A percentile compares a stretch with the other conserved stretches of the same genome.
phyloP scores from a whole-genome alignment of 768 basidiomycete species.

The Rhizopogon roseolus region DNA sequence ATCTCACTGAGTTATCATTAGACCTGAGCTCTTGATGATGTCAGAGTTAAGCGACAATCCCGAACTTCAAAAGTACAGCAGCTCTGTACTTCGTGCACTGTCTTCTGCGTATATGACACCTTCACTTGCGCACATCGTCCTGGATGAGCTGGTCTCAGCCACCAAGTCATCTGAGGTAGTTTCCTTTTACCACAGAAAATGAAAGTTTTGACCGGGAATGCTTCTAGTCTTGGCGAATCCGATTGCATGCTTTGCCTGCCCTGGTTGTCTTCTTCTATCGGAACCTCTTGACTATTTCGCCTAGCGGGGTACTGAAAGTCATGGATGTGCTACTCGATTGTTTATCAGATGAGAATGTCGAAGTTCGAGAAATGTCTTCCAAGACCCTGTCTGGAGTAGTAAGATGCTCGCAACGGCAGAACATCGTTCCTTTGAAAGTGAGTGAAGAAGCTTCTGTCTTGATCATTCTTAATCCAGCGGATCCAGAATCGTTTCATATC shows the following conservation, averaged over 20 bases:
- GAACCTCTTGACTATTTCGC: constrained; percentile 74
- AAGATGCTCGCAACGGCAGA: constrained; percentile 85
- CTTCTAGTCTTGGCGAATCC: constrained; percentile 82
- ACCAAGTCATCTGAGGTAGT: constrained; percentile 76
- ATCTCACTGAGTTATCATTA: constrained; percentile 23
- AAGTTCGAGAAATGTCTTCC: constrained; percentile 89
- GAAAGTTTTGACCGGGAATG: constrained; percentile 8
- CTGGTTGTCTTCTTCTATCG: constrained; percentile 90
- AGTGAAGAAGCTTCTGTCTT: constrained; percentile 7
- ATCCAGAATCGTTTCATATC: constrained; percentile 74
- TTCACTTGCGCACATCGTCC: constrained; percentile 57
- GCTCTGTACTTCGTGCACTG: constrained; percentile 75
- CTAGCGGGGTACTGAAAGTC: constrained; percentile 59
- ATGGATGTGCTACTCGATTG: constrained; percentile 85
- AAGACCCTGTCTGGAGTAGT: constrained; percentile 83
- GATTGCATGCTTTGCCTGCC: constrained; percentile 82
- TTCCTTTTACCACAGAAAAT: background rate
- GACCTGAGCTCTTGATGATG: constrained; percentile 87
- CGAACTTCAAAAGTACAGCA: constrained; percentile 78
- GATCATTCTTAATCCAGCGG: background rate
- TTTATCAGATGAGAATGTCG: constrained; percentile 84
- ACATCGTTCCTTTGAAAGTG: constrained; percentile 81
- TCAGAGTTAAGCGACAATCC: constrained; percentile 84
- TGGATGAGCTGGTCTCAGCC: constrained; percentile 59
- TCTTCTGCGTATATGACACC: constrained; percentile 75